phyloP scores from a whole-genome alignment of 768 basidiomycete species.

The Xerocomus potaroensis region DNA sequence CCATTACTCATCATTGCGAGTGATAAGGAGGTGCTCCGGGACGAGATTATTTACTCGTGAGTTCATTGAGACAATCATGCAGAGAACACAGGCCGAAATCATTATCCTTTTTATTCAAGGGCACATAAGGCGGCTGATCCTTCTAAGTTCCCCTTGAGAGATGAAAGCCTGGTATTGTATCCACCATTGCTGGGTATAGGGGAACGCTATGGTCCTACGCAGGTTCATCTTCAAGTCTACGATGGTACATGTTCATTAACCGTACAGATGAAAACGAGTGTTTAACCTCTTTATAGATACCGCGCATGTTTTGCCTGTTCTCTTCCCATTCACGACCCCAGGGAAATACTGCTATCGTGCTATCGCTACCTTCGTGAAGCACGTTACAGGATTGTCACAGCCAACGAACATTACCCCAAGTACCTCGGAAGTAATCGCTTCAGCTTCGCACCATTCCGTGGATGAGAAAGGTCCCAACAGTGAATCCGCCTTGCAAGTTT shows the following conservation, averaged over 20 bases:
- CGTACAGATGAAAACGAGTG: conserved; percentile 12
- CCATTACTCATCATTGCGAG: conserved; percentile 83
- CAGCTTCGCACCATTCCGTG: not conserved
- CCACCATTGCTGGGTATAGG: conserved; percentile 56
- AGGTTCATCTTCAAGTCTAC: conserved; percentile 90
- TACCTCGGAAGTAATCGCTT: conserved; percentile 7
- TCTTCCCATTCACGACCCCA: conserved; percentile 73
- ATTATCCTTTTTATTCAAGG: conserved; percentile 33
- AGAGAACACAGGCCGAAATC: not conserved
- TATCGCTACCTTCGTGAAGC: conserved; percentile 65
- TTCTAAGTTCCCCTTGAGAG: conserved; percentile 50
- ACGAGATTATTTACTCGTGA: conserved; percentile 86
- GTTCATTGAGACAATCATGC: conserved; percentile 23
- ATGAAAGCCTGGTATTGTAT: conserved; percentile 48
- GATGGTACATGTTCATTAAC: conserved; percentile 51
- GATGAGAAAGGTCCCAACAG: not conserved
- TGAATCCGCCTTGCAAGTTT: not conserved
- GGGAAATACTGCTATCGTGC: conserved; percentile 79
- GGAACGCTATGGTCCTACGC: conserved; percentile 51
- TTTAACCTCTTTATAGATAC: conserved; percentile 41
- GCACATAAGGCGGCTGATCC: conserved; percentile 94
- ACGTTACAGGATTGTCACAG: conserved; percentile 50
- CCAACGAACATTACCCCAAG: conserved; percentile 7
- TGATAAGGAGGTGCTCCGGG: conserved; percentile 87
- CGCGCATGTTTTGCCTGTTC: conserved; percentile 67